Conservation (phyloP, 352 stramenopile genomes). For the Aphanomyces astaci region DNA sequence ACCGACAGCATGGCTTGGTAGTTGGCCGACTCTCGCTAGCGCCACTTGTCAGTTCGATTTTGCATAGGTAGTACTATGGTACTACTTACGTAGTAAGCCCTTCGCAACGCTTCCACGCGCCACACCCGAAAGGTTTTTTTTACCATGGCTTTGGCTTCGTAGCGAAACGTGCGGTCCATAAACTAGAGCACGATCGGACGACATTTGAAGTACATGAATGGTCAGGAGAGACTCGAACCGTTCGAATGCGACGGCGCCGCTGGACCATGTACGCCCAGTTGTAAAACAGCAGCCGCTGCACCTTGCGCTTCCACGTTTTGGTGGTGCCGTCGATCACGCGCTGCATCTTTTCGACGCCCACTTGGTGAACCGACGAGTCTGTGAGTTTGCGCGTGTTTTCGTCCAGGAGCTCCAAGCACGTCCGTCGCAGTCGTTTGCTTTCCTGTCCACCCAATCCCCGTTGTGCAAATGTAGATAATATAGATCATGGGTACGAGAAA, state of each 20-base stretch:
- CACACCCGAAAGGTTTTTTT: slow-evolving; percentile 60
- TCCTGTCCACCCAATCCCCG: no score
- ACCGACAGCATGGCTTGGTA: slow-evolving; percentile 79
- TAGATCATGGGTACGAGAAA: slow-evolving; percentile 50
- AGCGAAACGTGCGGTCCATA: slow-evolving; percentile 54
- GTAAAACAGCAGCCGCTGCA: slow-evolving; percentile 10
- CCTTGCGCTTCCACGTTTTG: slow-evolving; percentile 28
- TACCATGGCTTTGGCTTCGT: slow-evolving; percentile 41
- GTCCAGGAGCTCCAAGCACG: slow-evolving; percentile 47
- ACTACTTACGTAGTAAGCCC: slow-evolving; percentile 54
- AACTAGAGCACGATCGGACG: slow-evolving; percentile 29
- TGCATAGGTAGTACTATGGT: no score
- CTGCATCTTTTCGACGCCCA: slow-evolving; percentile 32
- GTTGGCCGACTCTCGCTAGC: slow-evolving; percentile 55
- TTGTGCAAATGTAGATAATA: no score
- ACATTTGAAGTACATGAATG: neutral
- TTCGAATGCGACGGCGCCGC: slow-evolving; percentile 28
- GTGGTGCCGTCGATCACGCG: slow-evolving; percentile 35
- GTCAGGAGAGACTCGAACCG: slow-evolving; percentile 25
- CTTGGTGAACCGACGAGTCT: slow-evolving; percentile 26
- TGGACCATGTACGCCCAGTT: slow-evolving; percentile 8
- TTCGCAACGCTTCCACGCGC: slow-evolving; percentile 55
- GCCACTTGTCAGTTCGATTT: neutral
- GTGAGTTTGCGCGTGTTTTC: slow-evolving; percentile 36
- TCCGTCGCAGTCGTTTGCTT: slow-evolving; percentile 44